These are phyloP conservation scores for Acanthamoeba polyphaga DNA, from an alignment of 208 protist genomes.

Conservation along the genomic window DNA sequence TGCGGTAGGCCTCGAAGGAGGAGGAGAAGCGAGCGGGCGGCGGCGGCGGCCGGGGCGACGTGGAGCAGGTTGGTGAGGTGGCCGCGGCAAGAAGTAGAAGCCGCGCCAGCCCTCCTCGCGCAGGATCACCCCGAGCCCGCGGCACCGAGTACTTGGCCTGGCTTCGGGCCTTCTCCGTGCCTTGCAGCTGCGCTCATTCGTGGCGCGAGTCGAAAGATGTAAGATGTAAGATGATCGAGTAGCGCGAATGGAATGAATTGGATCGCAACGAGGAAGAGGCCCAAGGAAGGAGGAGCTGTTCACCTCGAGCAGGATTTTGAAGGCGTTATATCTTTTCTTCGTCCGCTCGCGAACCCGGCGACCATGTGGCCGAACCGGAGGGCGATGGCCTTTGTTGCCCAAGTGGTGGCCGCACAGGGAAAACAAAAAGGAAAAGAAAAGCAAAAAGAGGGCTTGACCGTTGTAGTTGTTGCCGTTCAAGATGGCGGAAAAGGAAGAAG, in stretches of 20 bases:
- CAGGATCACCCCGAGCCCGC: slow-evolving; percentile 18
- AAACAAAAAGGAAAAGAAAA: too few relatives aligned
- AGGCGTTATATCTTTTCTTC: too few relatives aligned
- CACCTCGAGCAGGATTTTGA: slow-evolving; percentile 97
- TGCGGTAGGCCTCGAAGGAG: slow-evolving; percentile 39
- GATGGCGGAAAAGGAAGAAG: neutral
- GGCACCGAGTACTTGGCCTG: slow-evolving; percentile 24
- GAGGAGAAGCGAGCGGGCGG: slow-evolving; percentile 16
- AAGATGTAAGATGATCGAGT: neutral
- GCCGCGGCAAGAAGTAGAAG: slow-evolving; percentile 45
- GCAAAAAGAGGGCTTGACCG: too few relatives aligned
- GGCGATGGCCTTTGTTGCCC: too few relatives aligned
- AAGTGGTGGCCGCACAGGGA: too few relatives aligned
- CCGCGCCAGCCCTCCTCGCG: slow-evolving; percentile 59
- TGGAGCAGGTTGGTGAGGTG: slow-evolving; percentile 52
- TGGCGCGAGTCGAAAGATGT: neutral
- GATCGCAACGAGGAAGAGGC: too few relatives aligned
- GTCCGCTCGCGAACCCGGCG: too few relatives aligned
- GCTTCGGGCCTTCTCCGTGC: neutral
- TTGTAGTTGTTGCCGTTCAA: neutral
- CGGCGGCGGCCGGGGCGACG: slow-evolving; percentile 8
- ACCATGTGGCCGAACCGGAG: too few relatives aligned
- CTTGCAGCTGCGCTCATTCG: neutral
- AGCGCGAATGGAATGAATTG: too few relatives aligned
- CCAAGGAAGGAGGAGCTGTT: neutral